Conservation (phyloP, 768 basidiomycete genomes). For the Tylopilus sp. region DNA sequence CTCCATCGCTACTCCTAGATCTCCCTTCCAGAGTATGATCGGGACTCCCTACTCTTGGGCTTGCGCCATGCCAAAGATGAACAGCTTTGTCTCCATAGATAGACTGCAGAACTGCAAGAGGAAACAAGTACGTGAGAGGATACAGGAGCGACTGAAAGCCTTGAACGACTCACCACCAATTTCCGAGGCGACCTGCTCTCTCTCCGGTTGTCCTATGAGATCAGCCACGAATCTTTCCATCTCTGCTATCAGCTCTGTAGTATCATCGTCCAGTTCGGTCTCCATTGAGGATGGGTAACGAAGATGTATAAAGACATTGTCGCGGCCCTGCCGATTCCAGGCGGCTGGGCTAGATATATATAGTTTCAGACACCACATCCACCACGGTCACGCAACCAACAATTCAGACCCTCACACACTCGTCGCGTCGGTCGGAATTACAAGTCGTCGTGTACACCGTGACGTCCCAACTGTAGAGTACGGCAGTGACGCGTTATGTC, state of each 20-base stretch:
- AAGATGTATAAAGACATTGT: slow-evolving; percentile 8
- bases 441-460: too few species aligned
- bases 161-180: slow-evolving; percentile 36
- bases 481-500: too few species aligned
- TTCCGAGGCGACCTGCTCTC: slow-evolving; percentile 46
- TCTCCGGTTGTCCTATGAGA: slow-evolving; percentile 33
- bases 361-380: slow-evolving; percentile 8
- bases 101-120: slow-evolving; percentile 58
- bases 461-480: too few species aligned
- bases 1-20: slow-evolving; percentile 17
- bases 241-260: slow-evolving; percentile 17
- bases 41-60: slow-evolving; percentile 24
- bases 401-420: too few species aligned
- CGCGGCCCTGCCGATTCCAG: slow-evolving; percentile 1
- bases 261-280: slow-evolving; percentile 5
- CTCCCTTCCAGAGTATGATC: slow-evolving; percentile 1
- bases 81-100: slow-evolving; percentile 75
- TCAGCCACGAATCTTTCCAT: slow-evolving; percentile 26
- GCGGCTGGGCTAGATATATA: not conserved
- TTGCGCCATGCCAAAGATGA: slow-evolving; percentile 49
- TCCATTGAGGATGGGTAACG: slow-evolving; percentile 13
- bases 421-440: too few species aligned
- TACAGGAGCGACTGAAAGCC: not conserved
- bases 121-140: slow-evolving; percentile 1
- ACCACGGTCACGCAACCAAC: not conserved